Evolutionary conservation across 2,329 filamentous ascomycete genomes (phyloP).

Genomic region (Plenodomus biglobosus): DNA sequence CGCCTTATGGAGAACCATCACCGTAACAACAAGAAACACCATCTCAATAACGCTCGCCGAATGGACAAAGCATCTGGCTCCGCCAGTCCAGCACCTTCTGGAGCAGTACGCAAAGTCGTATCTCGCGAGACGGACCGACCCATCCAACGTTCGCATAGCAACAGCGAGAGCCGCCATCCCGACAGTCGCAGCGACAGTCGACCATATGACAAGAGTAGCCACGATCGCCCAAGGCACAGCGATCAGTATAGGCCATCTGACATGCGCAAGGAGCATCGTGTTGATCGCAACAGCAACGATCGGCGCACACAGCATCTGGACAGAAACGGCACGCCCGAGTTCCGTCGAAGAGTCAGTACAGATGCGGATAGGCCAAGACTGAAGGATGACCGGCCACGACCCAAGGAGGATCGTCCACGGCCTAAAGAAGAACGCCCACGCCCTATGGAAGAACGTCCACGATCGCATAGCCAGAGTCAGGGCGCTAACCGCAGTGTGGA

Average conservation of each 20-base stretch:
- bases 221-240: constrained; percentile 35
- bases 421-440: neutral
- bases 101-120: constrained; percentile 37
- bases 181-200: constrained; percentile 37
- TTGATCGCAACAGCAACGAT: constrained; percentile 41
- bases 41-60: constrained; percentile 58
- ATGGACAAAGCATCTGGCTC: constrained; percentile 62
- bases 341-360: constrained; percentile 49
- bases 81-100: constrained; percentile 67
- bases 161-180: constrained; percentile 40
- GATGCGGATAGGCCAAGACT: constrained; percentile 39
- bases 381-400: constrained; percentile 19
- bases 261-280: constrained; percentile 42
- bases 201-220: constrained; percentile 27
- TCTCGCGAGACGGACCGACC: constrained; percentile 43
- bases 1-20: constrained; percentile 88
- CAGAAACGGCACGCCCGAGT: constrained; percentile 48
- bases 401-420: constrained; percentile 4
- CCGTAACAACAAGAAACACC: constrained; percentile 84
- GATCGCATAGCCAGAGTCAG: constrained; percentile 50
- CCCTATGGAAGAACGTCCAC: constrained; percentile 38
- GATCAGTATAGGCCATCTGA: constrained; percentile 43
- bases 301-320: constrained; percentile 40
- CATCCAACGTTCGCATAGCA: constrained; percentile 41
- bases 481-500: constrained; percentile 42